phyloP scores from a whole-genome alignment of 768 basidiomycete genomes.

The Lepiota venenata region DNA sequence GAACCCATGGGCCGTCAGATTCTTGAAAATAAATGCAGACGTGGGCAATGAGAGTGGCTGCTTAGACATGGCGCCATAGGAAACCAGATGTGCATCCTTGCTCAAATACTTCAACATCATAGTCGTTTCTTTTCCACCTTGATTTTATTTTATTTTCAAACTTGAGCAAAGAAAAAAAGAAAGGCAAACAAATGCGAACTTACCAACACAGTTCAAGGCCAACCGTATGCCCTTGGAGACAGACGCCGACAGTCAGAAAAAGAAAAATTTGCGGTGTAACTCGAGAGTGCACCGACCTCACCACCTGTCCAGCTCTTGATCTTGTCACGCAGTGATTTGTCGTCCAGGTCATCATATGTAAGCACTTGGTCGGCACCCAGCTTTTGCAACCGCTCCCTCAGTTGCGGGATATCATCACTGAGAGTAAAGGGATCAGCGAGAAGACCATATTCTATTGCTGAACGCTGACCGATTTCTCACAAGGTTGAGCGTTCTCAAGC shows the following conservation, averaged over 20 bases:
- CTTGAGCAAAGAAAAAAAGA: neutral
- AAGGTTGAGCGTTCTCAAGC: slow-evolving; percentile 78
- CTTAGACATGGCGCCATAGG: slow-evolving; percentile 91
- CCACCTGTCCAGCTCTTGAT: slow-evolving; percentile 64
- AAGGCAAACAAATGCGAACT: slow-evolving; percentile 10
- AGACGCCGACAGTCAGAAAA: neutral
- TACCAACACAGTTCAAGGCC: slow-evolving; percentile 49
- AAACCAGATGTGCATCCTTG: slow-evolving; percentile 68
- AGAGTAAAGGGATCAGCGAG: neutral
- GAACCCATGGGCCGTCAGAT: slow-evolving; percentile 71
- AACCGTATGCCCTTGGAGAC: slow-evolving; percentile 36
- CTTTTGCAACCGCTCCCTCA: slow-evolving; percentile 47
- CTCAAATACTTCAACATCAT: slow-evolving; percentile 69
- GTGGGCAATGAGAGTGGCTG: slow-evolving; percentile 75
- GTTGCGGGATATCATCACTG: slow-evolving; percentile 49
- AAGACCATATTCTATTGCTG: neutral
- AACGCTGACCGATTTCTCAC: slow-evolving; percentile 61
- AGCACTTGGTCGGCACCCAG: slow-evolving; percentile 77
- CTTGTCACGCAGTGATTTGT: slow-evolving; percentile 48
- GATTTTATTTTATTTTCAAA: neutral
- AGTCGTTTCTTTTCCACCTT: slow-evolving; percentile 63
- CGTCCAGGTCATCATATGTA: slow-evolving; percentile 71
- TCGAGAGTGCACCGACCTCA: slow-evolving; percentile 38
- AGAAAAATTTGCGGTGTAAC: slow-evolving; percentile 1
- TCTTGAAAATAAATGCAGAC: slow-evolving; percentile 82